A percentile compares a stretch with the other conserved stretches of the same genome.
These are phyloP conservation scores for Exophiala sp. DNA, from an alignment of 2,329 filamentous ascomycete genomes.

Conservation along the genomic window DNA sequence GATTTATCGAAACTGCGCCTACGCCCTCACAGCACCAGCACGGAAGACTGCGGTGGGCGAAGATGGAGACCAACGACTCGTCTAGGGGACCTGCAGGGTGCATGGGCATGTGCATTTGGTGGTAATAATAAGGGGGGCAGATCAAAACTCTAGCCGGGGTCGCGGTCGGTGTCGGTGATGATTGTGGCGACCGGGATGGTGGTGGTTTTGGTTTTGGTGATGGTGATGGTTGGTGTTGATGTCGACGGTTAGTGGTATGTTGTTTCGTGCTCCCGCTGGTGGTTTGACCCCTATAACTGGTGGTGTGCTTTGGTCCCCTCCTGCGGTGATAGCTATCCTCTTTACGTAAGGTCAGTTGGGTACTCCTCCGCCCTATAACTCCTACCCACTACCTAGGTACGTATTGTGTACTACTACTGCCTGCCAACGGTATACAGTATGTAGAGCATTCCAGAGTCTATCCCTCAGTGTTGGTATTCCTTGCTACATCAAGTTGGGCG, in stretches of 20 bases:
- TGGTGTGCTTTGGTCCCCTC: background rate
- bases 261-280: no score
- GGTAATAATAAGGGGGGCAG: no score
- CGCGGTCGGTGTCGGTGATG: background rate
- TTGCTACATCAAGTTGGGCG: no score
- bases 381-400: no score
- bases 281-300: background rate
- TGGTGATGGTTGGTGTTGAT: conserved; percentile 1
- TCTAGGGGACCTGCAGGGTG: background rate
- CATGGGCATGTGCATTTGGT: no score
- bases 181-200: background rate
- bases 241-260: background rate
- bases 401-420: no score
- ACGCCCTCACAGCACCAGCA: background rate
- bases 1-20: background rate
- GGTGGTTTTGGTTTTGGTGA: conserved; percentile 1
- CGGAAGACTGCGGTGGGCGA: background rate
- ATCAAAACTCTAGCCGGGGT: no score
- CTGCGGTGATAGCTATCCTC: no score
- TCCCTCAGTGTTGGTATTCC: no score
- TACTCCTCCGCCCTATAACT: background rate
- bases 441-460: no score
- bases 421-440: no score
- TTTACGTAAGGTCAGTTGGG: no score
- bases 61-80: background rate